phyloP scores from a whole-genome alignment of 2,329 filamentous ascomycete genomes.

The Stagonosporopsis vannaccii region DNA sequence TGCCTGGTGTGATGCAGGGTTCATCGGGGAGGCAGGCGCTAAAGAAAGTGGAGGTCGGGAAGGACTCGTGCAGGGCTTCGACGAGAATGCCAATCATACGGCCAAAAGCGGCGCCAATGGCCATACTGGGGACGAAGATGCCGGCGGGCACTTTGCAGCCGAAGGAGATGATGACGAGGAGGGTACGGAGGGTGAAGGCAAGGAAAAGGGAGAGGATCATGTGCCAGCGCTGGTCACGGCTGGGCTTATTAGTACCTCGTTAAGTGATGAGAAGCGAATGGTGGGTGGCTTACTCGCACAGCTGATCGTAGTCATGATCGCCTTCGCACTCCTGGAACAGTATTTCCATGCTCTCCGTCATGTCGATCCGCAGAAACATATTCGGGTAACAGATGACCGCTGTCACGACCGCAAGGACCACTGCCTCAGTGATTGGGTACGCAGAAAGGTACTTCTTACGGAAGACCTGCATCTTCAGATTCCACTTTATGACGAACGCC shows the following conservation, averaged over 20 bases:
- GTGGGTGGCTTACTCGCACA: constrained; percentile 72
- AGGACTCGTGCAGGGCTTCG: constrained; percentile 83
- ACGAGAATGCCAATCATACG: constrained; percentile 94
- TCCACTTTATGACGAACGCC: constrained; percentile 98
- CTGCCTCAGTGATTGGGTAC: constrained; percentile 87
- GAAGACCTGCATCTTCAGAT: constrained; percentile 87
- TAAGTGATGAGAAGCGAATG: background rate
- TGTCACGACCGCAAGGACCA: constrained; percentile 80
- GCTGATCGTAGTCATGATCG: constrained; percentile 83
- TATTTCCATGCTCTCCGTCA: constrained; percentile 99
- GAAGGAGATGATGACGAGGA: constrained; percentile 93
- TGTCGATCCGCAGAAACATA: constrained; percentile 92
- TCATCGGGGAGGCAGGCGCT: constrained; percentile 87
- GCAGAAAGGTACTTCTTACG: constrained; percentile 88
- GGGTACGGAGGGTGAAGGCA: constrained; percentile 80
- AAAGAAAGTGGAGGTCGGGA: constrained; percentile 85
- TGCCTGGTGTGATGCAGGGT: constrained; percentile 95
- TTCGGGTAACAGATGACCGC: constrained; percentile 97
- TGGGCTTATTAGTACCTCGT: constrained; percentile 27
- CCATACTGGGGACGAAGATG: constrained; percentile 98
- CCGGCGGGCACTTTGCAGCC: constrained; percentile 97
- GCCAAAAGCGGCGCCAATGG: constrained; percentile 92
- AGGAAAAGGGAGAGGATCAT: constrained; percentile 81
- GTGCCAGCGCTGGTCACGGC: constrained; percentile 71
- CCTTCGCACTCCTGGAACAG: constrained; percentile 93